phyloP scores from a whole-genome alignment of 345 rosid genomes.

The Boechera retrofracta region DNA sequence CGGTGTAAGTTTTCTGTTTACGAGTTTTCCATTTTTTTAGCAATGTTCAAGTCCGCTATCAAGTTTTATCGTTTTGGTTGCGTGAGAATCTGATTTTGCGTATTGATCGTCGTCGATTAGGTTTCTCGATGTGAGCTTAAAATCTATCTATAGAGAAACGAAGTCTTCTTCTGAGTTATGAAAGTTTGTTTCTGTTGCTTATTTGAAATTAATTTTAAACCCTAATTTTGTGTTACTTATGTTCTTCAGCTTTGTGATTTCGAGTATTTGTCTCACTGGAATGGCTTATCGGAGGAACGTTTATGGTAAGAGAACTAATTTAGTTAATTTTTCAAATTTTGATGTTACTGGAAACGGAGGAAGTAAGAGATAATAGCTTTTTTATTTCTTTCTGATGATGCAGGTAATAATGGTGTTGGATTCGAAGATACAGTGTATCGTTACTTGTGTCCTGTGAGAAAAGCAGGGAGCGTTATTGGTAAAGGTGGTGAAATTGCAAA shows the following conservation, averaged over 20 bases:
- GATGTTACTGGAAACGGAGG: conserved; percentile 40
- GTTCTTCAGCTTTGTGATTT: conserved; percentile 35
- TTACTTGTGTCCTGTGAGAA: conserved; percentile 61
- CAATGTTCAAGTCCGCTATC: neutral
- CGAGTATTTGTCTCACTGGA: neutral
- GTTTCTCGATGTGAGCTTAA: conserved; percentile 7
- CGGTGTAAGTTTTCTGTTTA: conserved; percentile 3
- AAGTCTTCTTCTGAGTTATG: neutral
- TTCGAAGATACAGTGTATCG: conserved; percentile 64
- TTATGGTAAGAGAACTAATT: conserved; percentile 53
- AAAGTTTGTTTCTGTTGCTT: conserved; percentile 1
- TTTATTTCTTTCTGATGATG: conserved; percentile 39
- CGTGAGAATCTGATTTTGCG: conserved; percentile 31
- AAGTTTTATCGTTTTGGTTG: neutral
- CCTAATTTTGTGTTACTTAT: conserved; percentile 19
- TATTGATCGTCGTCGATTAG: neutral
- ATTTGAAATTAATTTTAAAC: neutral
- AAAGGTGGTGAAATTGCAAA: conserved; percentile 72
- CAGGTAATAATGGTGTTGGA: conserved; percentile 54
- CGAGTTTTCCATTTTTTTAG: neutral
- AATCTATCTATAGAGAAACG: neutral
- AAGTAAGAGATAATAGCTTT: conserved; percentile 48
- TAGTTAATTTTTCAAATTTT: conserved; percentile 25
- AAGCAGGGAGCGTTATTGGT: conserved; percentile 70
- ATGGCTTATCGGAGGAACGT: conserved; percentile 59